Conservation (phyloP, 371 early-diverging fungal genomes). For the Rhizopus sp. region DNA sequence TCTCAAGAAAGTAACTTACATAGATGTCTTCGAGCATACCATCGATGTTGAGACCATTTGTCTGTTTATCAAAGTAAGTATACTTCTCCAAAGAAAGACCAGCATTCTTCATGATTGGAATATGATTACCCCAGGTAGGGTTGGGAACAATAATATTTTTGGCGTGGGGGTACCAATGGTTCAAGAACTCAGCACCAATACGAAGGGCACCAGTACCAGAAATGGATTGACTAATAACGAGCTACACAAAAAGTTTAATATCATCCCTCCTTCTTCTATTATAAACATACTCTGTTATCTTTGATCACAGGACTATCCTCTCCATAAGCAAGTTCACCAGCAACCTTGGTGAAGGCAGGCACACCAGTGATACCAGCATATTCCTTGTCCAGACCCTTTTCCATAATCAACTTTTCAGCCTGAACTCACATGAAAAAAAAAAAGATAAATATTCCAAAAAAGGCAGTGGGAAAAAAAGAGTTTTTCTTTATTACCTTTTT, state of each 20-base stretch:
- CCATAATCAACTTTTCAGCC: conserved; percentile 81
- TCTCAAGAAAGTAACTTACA: conserved; percentile 19
- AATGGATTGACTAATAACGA: conserved; percentile 92
- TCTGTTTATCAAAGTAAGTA: conserved; percentile 93
- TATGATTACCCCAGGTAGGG: conserved; percentile 99
- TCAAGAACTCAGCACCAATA: conserved; percentile 91
- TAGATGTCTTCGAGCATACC: conserved; percentile 86
- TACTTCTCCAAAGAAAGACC: conserved; percentile 88
- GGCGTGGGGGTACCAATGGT: conserved; percentile 78
- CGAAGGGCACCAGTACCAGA: conserved; percentile 98
- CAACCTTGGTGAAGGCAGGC: conserved; percentile 79
- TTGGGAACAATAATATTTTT: conserved; percentile 93
- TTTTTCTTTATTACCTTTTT: conserved; percentile 62
- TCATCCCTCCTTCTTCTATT: neutral
- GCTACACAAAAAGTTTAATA: conserved; percentile 27
- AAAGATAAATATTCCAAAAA: conserved; percentile 6
- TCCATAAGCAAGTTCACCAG: conserved; percentile 90
- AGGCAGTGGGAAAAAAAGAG: neutral
- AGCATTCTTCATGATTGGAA: conserved; percentile 89
- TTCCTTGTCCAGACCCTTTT: conserved; percentile 86
- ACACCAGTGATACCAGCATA: conserved; percentile 96
- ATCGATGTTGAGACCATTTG: conserved; percentile 91
- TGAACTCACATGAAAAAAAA: conserved; percentile 20
- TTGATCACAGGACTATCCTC: conserved; percentile 69
- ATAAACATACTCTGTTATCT: conserved; percentile 65